Conservation (phyloP, 768 basidiomycete genomes). For the Rickenella mellea region DNA sequence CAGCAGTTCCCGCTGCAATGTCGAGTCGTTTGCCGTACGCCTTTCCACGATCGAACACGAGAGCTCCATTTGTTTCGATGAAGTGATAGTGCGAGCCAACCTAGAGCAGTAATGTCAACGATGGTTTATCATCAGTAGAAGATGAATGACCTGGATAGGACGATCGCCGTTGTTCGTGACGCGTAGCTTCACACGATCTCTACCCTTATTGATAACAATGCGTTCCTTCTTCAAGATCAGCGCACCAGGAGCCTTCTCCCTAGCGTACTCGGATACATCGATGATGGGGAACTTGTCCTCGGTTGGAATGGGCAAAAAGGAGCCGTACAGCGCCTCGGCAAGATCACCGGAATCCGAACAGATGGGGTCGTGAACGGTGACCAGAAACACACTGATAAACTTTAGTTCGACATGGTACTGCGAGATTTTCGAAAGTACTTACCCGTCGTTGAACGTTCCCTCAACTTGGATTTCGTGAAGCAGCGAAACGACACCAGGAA, state of each 20-base stretch:
- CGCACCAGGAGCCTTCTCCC: constrained; percentile 61
- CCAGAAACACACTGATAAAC: constrained; percentile 70
- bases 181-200: constrained; percentile 55
- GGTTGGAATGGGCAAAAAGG: constrained; percentile 78
- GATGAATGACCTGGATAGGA: constrained; percentile 67
- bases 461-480: constrained; percentile 90
- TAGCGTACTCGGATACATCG: constrained; percentile 38
- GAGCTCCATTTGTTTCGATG: constrained; percentile 73
- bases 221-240: constrained; percentile 54
- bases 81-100: constrained; percentile 95
- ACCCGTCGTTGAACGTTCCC: constrained; percentile 87
- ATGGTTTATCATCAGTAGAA: background rate
- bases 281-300: constrained; percentile 52
- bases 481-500: constrained; percentile 65
- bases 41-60: constrained; percentile 74
- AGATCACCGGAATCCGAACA: constrained; percentile 76
- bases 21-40: constrained; percentile 85
- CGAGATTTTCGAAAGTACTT: constrained; percentile 13
- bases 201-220: constrained; percentile 69
- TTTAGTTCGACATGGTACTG: background rate
- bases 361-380: constrained; percentile 93
- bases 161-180: constrained; percentile 91
- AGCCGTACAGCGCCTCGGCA: constrained; percentile 83
- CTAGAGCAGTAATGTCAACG: constrained; percentile 26
- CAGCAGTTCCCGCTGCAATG: constrained; percentile 90